A percentile compares a stretch with the other conserved stretches of the same genome.
Evolutionary conservation across 768 basidiomycete species (phyloP).

Genomic region (Mycena leptocephala): DNA sequence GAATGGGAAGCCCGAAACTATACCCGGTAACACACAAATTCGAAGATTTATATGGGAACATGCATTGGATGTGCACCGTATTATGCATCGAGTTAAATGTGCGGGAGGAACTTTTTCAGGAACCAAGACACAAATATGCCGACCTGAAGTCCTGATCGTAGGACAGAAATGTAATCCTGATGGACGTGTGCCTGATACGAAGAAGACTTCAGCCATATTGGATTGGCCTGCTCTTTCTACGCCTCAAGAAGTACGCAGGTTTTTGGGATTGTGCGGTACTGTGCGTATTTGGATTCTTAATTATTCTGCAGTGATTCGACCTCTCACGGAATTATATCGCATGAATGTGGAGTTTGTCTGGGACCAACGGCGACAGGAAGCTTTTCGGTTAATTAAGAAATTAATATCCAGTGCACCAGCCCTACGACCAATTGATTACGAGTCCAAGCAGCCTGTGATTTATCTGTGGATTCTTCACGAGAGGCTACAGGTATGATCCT

Average conservation of each 20-base stretch:
- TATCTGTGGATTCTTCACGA: no score
- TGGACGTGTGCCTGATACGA: neutral
- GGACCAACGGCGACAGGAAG: no score
- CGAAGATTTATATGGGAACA: conserved; percentile 58
- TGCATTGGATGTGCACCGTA: conserved; percentile 43
- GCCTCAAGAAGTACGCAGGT: no score
- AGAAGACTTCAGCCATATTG: neutral
- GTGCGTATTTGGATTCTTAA: no score
- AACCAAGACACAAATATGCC: conserved; percentile 50
- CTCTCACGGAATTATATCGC: no score
- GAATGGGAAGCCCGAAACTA: no score
- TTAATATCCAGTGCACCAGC: neutral
- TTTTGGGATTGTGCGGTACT: no score
- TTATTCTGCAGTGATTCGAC: no score
- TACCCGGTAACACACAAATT: no score
- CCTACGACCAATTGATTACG: neutral
- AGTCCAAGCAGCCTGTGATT: neutral
- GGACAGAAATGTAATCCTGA: neutral
- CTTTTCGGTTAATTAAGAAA: neutral
- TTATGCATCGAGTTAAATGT: conserved; percentile 48
- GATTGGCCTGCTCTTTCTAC: no score
- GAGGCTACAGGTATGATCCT: neutral
- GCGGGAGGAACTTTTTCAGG: no score
- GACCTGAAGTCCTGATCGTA: conserved; percentile 28
- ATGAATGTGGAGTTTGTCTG: no score